These are phyloP conservation scores for Microcos paniculata DNA, from an alignment of 345 rosid species.

Conservation along the genomic window DNA sequence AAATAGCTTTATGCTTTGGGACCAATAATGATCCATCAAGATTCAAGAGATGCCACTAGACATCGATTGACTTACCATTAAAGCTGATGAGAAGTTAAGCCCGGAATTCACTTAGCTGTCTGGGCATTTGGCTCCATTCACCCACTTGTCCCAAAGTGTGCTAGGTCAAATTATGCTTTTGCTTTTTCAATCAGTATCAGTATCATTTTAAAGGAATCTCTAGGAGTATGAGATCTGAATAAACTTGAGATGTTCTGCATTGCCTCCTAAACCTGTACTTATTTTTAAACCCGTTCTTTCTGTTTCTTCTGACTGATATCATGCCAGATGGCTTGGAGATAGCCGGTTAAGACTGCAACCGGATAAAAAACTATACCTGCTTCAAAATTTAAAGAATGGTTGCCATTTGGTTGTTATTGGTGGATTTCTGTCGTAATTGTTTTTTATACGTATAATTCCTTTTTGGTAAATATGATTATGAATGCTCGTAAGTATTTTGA, in stretches of 20 bases:
- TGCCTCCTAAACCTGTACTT: neutral
- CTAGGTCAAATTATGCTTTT: neutral
- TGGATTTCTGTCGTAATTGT: neutral
- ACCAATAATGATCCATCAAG: constrained; percentile 3
- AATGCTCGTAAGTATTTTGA: neutral
- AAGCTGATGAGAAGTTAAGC: neutral
- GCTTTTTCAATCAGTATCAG: neutral
- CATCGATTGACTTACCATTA: neutral
- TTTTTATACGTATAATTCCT: neutral
- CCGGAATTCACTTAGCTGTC: neutral
- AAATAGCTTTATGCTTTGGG: neutral
- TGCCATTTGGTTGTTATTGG: neutral
- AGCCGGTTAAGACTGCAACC: neutral
- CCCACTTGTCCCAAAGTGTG: neutral
- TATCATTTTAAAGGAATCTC: neutral
- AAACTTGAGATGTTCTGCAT: neutral
- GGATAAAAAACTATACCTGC: neutral
- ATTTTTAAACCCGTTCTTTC: neutral
- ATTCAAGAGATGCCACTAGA: neutral
- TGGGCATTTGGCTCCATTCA: neutral
- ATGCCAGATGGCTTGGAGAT: neutral
- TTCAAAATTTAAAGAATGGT: neutral
- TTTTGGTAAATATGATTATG: neutral
- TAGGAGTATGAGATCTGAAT: neutral
- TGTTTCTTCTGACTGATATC: neutral